Base-by-base conservation (phyloP, 2,329 filamentous ascomycete genomes). In the Penicillium occitanis region DNA sequence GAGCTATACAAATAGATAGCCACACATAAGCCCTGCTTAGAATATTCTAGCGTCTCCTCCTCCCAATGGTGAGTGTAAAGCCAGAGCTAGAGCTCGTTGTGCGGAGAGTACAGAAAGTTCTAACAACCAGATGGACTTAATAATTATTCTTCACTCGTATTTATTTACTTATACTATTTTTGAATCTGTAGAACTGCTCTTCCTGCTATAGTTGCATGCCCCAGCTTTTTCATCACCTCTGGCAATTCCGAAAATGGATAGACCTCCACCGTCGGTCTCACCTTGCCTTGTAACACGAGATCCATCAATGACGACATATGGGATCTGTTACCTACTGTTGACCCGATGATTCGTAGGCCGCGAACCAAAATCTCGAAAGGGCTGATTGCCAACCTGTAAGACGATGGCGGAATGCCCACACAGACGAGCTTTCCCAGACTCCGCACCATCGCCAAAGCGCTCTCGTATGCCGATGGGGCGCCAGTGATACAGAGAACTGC, bases 401-500 rank as follows among this genome's bases (percentile, higher is more conserved):
- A 42, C 5, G 40, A 42, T 4, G 57, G 57, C 35, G 57, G 57
- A 59, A 59, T 59, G 3, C 57, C 57, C 25, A 59, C 57, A 59
- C 57, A 59, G 35, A 59, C 57, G 35, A 59, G 57, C 35, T 59
- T 59, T 14, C 57, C 57, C 22, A 59, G 57, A 25, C 57, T 59
- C 57, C 57, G 57, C 19, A 59, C 19, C 57, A 59, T 59, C 13
- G 57, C 19, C 19, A 59, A 44, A 59, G 57, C 57, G 57, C 35
- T 59, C 13, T 42, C 57, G 40, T 59, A 59, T 19, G 57, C 57
- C n/a, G 57, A 59, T 14, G 57, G 57, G 25, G 35, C 57, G 19
- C 57, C 57, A 40, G 57, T 59, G 35, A 59, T 59, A 40, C 57
- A 59, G 30, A 59, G 57, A 59, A 59, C 35, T 33, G 57, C 57